Evolutionary conservation across 768 basidiomycete species (phyloP).

Genomic region (Tephrocybe sp.): DNA sequence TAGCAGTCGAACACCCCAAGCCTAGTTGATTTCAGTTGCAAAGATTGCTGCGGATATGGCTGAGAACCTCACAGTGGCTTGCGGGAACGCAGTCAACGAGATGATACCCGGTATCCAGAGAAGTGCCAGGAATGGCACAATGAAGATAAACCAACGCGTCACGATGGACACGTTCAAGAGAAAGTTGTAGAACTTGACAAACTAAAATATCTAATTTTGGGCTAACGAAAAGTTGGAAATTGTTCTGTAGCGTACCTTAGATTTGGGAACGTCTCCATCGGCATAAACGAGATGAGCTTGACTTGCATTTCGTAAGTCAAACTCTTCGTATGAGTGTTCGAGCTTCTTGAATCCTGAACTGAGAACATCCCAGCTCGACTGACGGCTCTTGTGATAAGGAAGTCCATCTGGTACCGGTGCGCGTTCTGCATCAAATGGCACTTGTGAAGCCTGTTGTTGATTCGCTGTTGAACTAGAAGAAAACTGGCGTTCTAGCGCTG

Average conservation of each 20-base stretch:
- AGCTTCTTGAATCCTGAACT: conserved; percentile 43
- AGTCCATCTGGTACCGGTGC: conserved; percentile 13
- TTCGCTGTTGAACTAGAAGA: conserved; percentile 15
- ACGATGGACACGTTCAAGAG: conserved; percentile 73
- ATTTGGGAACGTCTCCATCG: conserved; percentile 59
- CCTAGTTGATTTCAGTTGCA: conserved; percentile 23
- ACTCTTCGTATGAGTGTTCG: conserved; percentile 56
- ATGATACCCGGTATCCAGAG: conserved; percentile 80
- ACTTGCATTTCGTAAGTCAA: conserved; percentile 52
- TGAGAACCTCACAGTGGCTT: conserved; percentile 43
- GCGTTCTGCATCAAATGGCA: conserved; percentile 22
- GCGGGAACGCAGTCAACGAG: conserved; percentile 43
- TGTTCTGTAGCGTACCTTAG: conserved; percentile 36
- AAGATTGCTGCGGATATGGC: conserved; percentile 1
- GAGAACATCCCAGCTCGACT: conserved; percentile 49
- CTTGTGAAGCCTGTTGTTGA: conserved; percentile 1
- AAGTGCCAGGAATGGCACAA: conserved; percentile 65
- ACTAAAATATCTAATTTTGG: no score
- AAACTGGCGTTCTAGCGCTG: neutral
- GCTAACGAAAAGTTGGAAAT: conserved; percentile 38
- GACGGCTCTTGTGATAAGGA: conserved; percentile 18
- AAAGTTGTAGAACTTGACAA: conserved; percentile 67
- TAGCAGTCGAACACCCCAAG: conserved; percentile 58
- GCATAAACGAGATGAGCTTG: conserved; percentile 52
- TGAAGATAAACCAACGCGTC: conserved; percentile 77